Conservation (phyloP, 208 protist species). For the Crithidia expoeki region DNA sequence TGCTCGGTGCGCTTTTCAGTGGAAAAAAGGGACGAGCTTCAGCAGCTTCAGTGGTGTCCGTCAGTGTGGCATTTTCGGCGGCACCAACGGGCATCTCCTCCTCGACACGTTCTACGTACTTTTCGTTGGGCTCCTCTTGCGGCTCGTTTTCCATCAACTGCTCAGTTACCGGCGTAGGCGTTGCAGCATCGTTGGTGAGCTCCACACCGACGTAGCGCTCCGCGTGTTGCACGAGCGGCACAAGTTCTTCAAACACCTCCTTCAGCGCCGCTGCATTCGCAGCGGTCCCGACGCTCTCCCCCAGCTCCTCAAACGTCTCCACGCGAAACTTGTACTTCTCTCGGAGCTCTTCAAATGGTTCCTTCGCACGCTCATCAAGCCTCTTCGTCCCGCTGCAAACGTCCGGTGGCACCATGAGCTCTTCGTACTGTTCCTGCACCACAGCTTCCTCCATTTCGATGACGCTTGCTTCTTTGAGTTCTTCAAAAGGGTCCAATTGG, state of each 20-base stretch:
- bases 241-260: conserved; percentile 14
- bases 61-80: no score
- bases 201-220: conserved; percentile 5
- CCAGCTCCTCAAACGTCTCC: conserved; percentile 4
- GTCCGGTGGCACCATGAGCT: conserved; percentile 3
- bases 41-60: no score
- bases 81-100: no score
- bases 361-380: neutral
- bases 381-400: neutral
- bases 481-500: neutral
- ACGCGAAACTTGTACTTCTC: neutral
- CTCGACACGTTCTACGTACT: no score
- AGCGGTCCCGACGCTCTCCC: neutral
- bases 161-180: neutral
- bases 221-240: neutral
- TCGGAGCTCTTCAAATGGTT: conserved; percentile 7
- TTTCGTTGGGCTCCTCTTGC: neutral
- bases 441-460: neutral
- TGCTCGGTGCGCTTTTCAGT: no score
- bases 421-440: conserved; percentile 1
- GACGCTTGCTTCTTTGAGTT: neutral
- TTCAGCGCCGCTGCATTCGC: neutral
- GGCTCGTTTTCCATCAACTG: neutral
- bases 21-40: no score
- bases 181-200: neutral